A percentile compares a stretch with the other conserved stretches of the same genome.
phyloP scores from a whole-genome alignment of 805 yeast species.

The Saccharomyces paradoxus region DNA sequence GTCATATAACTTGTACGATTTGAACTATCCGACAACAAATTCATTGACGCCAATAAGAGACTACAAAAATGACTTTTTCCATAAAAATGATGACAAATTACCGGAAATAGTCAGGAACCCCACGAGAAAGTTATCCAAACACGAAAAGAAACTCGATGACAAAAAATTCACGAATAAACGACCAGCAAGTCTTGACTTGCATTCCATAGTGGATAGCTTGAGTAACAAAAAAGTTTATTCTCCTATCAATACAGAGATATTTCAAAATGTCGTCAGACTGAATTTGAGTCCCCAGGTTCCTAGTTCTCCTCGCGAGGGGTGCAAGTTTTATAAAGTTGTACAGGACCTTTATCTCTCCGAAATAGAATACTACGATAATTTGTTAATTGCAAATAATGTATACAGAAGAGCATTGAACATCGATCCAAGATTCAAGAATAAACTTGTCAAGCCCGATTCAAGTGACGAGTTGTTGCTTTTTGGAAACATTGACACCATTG shows the following conservation, averaged over 20 bases:
- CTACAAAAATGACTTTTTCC: constrained; percentile 25
- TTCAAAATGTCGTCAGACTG: constrained; percentile 10
- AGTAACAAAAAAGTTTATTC: constrained; percentile 30
- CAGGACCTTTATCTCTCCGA: constrained; percentile 31
- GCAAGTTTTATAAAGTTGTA: constrained; percentile 17
- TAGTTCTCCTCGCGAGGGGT: background rate
- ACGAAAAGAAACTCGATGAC: constrained; percentile 1
- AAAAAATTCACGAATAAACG: constrained; percentile 9
- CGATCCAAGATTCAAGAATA: constrained; percentile 24
- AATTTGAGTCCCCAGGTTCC: constrained; percentile 1
- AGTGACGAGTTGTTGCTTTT: constrained; percentile 35
- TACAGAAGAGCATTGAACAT: constrained; percentile 29
- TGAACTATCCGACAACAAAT: constrained; percentile 17
- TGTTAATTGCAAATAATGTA: constrained; percentile 27
- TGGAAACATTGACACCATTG: constrained; percentile 37
- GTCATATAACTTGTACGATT: constrained; percentile 17
- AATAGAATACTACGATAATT: constrained; percentile 24
- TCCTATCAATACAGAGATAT: constrained; percentile 25
- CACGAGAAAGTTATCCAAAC: constrained; percentile 2
- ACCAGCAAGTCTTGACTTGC: constrained; percentile 23
- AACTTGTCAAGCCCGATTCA: constrained; percentile 20
- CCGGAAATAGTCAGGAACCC: constrained; percentile 9
- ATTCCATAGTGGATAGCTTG: constrained; percentile 3
- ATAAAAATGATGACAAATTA: constrained; percentile 18
- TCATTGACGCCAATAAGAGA: constrained; percentile 29